Evolutionary conservation across 2,329 filamentous ascomycete genomes (phyloP), one percentile per base, ranked within the genome.

Genomic region (Xylaria sp.): DNA sequence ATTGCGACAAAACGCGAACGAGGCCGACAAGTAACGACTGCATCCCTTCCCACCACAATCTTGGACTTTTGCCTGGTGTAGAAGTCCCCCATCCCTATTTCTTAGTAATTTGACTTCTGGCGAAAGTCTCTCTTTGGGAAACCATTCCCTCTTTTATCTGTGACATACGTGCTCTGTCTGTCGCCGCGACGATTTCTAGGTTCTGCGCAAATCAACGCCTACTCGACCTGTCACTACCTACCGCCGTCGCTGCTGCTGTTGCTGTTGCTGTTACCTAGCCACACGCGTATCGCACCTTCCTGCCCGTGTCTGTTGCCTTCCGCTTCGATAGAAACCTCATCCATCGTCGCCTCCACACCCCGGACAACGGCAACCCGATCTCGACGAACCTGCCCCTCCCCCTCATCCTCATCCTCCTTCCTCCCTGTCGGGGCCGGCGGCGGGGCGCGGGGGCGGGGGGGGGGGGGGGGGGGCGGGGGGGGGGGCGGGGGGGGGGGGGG

Each of bases 51-150:
- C 59, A 32, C 51, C 27, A 16, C 16, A 50, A 32, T 12, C 16
- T 35, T n/a, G 37, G 53, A 66, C 70, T 74, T 61, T 35, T 75
- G 71, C 72, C 73, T 75, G 73, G 73, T 58, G 73, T 73, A 73
- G 71, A 72, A 72, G 70, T 71, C 66, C 48, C 35, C 21, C 50
- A 27, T 27, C 27, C 25, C 48, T 12, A 5, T 25, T 6, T 13
- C 23, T 51, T 29, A 16, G 5, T 60, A 60, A 62, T 54, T 48
- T 13, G 13, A 29, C 42, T 21, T 32, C 53, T 60, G n/a, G 37
- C 23, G 47, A 54, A 27, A 23, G 29, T 60, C 44, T 42, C 42
- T 37, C 37, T 32, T 21, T 13, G 29, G 44, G 27, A 32, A 18
- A n/a, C 21, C 42, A 23, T n/a, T 23, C 13, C 51, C 51, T 44